phyloP scores from a whole-genome alignment of 1,284 basidiomycete species.

The Marasmius sp. region DNA sequence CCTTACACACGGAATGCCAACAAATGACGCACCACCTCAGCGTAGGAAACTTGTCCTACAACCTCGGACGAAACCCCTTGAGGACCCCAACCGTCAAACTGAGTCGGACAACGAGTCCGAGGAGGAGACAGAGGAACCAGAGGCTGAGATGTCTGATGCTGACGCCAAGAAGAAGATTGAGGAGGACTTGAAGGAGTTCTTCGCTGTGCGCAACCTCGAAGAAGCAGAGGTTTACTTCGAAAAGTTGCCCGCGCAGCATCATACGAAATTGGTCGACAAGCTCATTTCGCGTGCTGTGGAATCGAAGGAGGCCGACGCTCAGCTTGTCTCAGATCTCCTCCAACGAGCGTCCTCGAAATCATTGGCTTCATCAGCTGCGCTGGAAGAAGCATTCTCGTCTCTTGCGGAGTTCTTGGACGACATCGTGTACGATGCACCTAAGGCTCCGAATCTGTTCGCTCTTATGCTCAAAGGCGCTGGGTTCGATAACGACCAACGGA shows the following conservation, averaged over 20 bases:
- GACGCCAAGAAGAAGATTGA: constrained; percentile 78
- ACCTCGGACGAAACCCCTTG: constrained; percentile 46
- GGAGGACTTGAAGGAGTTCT: constrained; percentile 79
- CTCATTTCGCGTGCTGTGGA: constrained; percentile 73
- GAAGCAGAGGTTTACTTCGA: constrained; percentile 88
- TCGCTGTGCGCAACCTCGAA: constrained; percentile 74
- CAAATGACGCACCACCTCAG: constrained; percentile 42
- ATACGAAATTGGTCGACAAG: constrained; percentile 70
- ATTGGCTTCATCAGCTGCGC: constrained; percentile 51
- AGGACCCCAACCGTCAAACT: constrained; percentile 37
- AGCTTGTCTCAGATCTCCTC: constrained; percentile 74
- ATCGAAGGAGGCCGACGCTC: constrained; percentile 83
- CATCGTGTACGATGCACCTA: constrained; percentile 86
- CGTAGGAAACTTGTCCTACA: constrained; percentile 74
- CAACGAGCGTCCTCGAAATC: constrained; percentile 53
- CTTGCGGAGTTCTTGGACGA: constrained; percentile 82
- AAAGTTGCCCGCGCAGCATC: constrained; percentile 64
- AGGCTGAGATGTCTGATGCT: constrained; percentile 62
- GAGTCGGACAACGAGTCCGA: constrained; percentile 54
- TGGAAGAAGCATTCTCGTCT: constrained; percentile 69
- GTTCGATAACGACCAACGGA: constrained; percentile 59
- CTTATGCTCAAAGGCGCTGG: constrained; percentile 69
- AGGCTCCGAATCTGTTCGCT: constrained; percentile 78
- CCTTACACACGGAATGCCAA: constrained; percentile 31
- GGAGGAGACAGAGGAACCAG: constrained; percentile 45